Evolutionary conservation across 768 basidiomycete genomes (phyloP), one percentile per base, ranked within the genome.

Genomic region (Suillus weaverae): DNA sequence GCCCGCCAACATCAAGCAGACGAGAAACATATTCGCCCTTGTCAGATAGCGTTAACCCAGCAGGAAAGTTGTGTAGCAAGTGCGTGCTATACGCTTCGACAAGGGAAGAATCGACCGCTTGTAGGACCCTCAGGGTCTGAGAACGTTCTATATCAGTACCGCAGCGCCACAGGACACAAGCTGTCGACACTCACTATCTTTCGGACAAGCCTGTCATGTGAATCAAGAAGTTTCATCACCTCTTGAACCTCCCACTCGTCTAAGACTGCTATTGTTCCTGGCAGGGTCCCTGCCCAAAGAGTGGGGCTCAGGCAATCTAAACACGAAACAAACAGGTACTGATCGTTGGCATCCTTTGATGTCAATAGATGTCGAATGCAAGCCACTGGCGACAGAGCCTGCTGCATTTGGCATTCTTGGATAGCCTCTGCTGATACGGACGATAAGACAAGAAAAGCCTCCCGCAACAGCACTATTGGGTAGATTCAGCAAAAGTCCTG

Each of bases 161-260:
- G 44, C 22, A 14, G 32, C n/a, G 50, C 44, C 22, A 13, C 18
- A 16, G 38, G 30, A 39, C 43, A 39, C 20, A 33, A 51, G 30
- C 20, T 3, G 39, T 53, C 60, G 7, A 16, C n/a, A 63, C 80
- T 63, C 69, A 89, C 92, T 81, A 81, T 88, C 60, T 74, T 80
- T 62, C 90, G 82, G 46, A 92, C 84, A 35, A 81, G 70, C 10
- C 72, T 66, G 72, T 94, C 92, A 1, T 80, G 74, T 3, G 85
- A 86, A 64, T 88, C 83, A 33, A 94, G 76, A 18, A 90, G 75
- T 64, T 81, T 83, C 86, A 94, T 90, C 26, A 94, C 79, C 39
- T 80, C 79, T 60, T 88, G 88, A 44, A 94, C 91, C 61, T 94
- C 92, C 82, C 84, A 84, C 62, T 80, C 85, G n/a, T 91, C 88